Evolutionary conservation across 164 flowering plant species (phyloP).

Genomic region (Dillenia suffruticosa): DNA sequence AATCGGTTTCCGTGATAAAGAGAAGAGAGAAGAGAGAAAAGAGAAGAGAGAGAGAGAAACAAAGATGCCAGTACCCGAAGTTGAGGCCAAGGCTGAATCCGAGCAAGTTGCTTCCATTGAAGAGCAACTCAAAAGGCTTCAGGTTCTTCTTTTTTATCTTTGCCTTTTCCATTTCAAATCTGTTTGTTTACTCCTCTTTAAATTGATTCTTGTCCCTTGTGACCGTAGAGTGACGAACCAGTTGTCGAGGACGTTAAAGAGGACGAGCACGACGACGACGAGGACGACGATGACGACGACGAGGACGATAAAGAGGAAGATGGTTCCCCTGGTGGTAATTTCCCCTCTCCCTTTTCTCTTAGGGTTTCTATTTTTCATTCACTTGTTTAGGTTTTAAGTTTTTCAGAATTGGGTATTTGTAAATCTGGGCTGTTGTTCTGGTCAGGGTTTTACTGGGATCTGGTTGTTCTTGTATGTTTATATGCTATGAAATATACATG

Average conservation of each 20-base stretch:
- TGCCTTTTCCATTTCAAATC: neutral
- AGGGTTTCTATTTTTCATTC: neutral
- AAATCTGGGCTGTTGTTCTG: neutral
- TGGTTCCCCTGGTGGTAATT: slow-evolving; percentile 33
- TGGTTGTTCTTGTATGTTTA: too few species aligned
- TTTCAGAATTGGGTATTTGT: too few species aligned
- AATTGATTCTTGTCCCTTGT: neutral
- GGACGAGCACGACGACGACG: slow-evolving; percentile 61
- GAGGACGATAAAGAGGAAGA: slow-evolving; percentile 54
- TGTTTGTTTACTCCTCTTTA: neutral
- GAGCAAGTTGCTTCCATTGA: slow-evolving; percentile 18
- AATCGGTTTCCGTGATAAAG: too few species aligned
- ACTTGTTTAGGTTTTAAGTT: neutral
- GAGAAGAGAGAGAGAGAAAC: neutral
- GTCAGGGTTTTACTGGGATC: neutral
- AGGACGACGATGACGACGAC: slow-evolving; percentile 63
- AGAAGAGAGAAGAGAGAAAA: too few species aligned
- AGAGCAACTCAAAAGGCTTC: slow-evolving; percentile 20
- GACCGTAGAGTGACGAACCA: slow-evolving; percentile 34
- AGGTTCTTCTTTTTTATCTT: slow-evolving; percentile 11
- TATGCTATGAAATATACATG: too few species aligned
- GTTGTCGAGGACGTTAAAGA: slow-evolving; percentile 50
- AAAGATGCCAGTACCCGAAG: slow-evolving; percentile 41
- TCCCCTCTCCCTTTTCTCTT: neutral
- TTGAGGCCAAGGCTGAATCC: slow-evolving; percentile 19